A percentile compares a stretch with the other conserved stretches of the same genome.
Conservation (phyloP, 768 basidiomycete genomes). For the Tephrocybe sp. region DNA sequence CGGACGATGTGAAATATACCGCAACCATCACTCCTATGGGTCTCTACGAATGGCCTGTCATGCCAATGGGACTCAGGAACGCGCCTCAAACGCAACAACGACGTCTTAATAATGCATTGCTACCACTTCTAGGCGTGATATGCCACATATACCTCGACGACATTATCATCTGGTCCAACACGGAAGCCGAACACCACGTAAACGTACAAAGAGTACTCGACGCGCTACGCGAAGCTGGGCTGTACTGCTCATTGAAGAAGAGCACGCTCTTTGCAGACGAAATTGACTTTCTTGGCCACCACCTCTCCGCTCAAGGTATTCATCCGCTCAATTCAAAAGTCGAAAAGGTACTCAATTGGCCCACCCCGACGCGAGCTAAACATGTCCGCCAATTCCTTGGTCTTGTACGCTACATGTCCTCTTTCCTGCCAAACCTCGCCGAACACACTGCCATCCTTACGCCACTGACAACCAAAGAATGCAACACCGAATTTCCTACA, state of each 20-base stretch:
- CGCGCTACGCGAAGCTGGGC: neutral
- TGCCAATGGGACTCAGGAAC: too few species aligned
- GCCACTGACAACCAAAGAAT: too few species aligned
- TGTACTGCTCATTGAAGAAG: neutral
- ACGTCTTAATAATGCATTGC: constrained; percentile 29
- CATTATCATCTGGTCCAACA: constrained; percentile 37
- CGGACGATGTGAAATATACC: too few species aligned
- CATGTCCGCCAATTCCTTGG: too few species aligned
- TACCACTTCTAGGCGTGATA: constrained; percentile 30
- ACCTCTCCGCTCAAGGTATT: constrained; percentile 12
- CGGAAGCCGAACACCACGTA: constrained; percentile 28
- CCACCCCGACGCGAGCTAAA: too few species aligned
- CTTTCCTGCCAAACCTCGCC: too few species aligned
- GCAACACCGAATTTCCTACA: too few species aligned
- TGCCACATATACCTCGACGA: constrained; percentile 45
- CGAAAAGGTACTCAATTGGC: too few species aligned
- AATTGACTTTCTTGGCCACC: constrained; percentile 22
- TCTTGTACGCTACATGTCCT: too few species aligned
- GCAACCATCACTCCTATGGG: too few species aligned
- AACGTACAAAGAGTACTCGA: constrained; percentile 26
- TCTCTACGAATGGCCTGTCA: too few species aligned
- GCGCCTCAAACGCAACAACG: constrained; percentile 29
- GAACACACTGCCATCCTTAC: too few species aligned
- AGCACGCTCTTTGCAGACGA: neutral
- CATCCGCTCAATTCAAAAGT: constrained; percentile 17